Percentiles rank a stretch among this genome's conserved stretches.
Evolutionary conservation across 306 rosid species (phyloP).

Genomic region (Sechiopsis laciniata): DNA sequence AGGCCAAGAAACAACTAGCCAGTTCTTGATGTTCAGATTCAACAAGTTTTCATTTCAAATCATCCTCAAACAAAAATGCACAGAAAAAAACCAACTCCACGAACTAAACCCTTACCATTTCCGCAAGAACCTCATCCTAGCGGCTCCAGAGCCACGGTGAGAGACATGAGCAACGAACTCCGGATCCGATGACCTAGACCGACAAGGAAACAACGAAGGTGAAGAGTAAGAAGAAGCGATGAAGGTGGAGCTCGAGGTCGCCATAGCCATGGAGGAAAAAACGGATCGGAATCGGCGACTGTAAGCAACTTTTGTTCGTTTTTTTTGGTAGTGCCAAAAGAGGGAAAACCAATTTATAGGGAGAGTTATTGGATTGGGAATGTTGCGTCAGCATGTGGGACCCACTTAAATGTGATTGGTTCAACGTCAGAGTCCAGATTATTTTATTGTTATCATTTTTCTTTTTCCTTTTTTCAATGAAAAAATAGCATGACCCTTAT

Average conservation of each 20-base stretch:
- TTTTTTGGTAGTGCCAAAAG: too few relatives aligned
- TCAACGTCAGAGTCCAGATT: too few relatives aligned
- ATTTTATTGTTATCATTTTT: too few relatives aligned
- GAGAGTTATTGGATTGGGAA: too few relatives aligned
- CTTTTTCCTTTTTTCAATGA: too few relatives aligned
- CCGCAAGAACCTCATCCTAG: slow-evolving; percentile 16
- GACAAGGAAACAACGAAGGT: slow-evolving; percentile 28
- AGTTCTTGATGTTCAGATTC: not conserved
- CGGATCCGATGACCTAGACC: slow-evolving; percentile 32
- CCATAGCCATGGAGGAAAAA: slow-evolving; percentile 35
- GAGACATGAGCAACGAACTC: slow-evolving; percentile 29
- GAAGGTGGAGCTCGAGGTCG: slow-evolving; percentile 39
- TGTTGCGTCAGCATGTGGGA: too few relatives aligned
- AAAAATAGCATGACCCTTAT: too few relatives aligned
- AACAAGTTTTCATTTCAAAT: not conserved
- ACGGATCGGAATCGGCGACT: not conserved
- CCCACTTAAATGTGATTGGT: too few relatives aligned
- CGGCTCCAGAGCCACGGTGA: slow-evolving; percentile 24
- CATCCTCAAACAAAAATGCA: not conserved
- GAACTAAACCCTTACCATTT: slow-evolving; percentile 27
- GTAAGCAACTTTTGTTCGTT: too few relatives aligned
- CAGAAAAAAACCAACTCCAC: not conserved
- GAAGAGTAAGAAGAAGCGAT: slow-evolving; percentile 49
- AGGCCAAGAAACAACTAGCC: not conserved
- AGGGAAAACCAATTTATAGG: too few relatives aligned